A percentile compares a stretch with the other conserved stretches of the same genome.
phyloP scores from a whole-genome alignment of 2,329 filamentous ascomycete genomes.

The Aaosphaeria arxii region DNA sequence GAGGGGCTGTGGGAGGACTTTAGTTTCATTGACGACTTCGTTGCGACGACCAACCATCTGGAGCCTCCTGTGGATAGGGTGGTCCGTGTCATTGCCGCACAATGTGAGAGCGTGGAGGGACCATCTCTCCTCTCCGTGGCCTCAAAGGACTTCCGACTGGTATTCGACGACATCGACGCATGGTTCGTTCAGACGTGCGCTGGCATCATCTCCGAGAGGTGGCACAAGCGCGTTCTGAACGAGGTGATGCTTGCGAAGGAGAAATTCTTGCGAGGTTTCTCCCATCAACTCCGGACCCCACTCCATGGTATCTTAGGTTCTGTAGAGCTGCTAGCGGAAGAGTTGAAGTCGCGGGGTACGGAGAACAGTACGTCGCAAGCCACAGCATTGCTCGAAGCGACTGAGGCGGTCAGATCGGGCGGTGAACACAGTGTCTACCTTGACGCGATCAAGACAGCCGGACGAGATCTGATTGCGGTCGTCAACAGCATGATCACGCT shows the following conservation, averaged over 20 bases:
- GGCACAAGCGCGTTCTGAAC: constrained; percentile 38
- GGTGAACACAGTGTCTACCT: constrained; percentile 14
- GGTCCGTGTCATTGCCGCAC: not conserved
- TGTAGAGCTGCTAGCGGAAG: constrained; percentile 28
- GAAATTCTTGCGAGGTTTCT: constrained; percentile 41
- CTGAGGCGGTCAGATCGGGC: too few species aligned
- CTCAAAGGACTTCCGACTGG: constrained; percentile 40
- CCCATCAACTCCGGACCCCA: not conserved
- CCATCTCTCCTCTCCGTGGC: not conserved
- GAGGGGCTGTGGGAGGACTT: not conserved
- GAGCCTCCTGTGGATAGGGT: constrained; percentile 22
- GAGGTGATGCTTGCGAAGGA: constrained; percentile 46
- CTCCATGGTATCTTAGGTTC: not conserved
- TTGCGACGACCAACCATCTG: not conserved
- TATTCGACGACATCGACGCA: constrained; percentile 48
- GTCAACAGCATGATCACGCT: constrained; percentile 47
- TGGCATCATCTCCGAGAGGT: constrained; percentile 35
- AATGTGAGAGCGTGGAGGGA: not conserved
- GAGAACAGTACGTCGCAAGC: not conserved
- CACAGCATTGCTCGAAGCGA: not conserved
- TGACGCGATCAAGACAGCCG: constrained; percentile 39
- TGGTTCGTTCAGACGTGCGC: constrained; percentile 47
- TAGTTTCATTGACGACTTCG: not conserved
- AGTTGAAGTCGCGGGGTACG: constrained; percentile 15
- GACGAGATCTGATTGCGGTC: constrained; percentile 42